Conservation (phyloP, 805 yeast species). For the Blastobotrys peoriensis region DNA sequence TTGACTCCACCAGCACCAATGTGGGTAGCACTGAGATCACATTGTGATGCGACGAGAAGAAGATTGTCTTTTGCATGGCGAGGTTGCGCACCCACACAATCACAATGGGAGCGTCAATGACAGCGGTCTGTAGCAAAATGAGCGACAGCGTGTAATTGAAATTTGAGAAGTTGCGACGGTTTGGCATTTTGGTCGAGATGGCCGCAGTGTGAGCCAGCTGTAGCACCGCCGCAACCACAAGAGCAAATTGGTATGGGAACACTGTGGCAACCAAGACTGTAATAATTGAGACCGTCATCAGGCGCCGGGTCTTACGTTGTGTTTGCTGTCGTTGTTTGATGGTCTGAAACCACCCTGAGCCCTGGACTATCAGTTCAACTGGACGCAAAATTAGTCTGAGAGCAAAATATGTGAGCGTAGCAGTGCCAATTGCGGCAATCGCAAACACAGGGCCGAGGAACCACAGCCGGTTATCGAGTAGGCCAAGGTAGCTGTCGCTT, state of each 20-base stretch:
- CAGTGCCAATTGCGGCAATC: slow-evolving; percentile 37
- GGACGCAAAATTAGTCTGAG: neutral
- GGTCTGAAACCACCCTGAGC: neutral
- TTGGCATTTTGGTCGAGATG: slow-evolving; percentile 13
- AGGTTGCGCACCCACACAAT: slow-evolving; percentile 79
- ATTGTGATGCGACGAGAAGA: slow-evolving; percentile 72
- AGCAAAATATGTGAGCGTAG: slow-evolving; percentile 1
- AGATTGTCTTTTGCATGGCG: slow-evolving; percentile 28
- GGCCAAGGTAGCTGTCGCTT: slow-evolving; percentile 63
- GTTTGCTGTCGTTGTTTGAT: too few relatives aligned
- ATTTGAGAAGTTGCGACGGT: slow-evolving; percentile 37
- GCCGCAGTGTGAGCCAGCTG: slow-evolving; percentile 25
- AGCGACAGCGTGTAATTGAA: slow-evolving; percentile 56
- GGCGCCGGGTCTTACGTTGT: too few relatives aligned
- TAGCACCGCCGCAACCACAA: slow-evolving; percentile 7
- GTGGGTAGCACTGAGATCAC: slow-evolving; percentile 15
- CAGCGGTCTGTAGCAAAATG: slow-evolving; percentile 69
- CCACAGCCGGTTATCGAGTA: slow-evolving; percentile 50
- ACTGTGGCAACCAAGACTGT: slow-evolving; percentile 3
- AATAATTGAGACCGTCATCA: slow-evolving; percentile 1
- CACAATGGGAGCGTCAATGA: slow-evolving; percentile 70
- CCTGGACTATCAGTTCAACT: neutral
- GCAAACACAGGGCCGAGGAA: slow-evolving; percentile 55
- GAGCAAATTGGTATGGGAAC: slow-evolving; percentile 13
- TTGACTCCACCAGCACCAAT: slow-evolving; percentile 27